Base-by-base conservation (phyloP, 139 green algal genomes). In the Haematococcus sp. region DNA sequence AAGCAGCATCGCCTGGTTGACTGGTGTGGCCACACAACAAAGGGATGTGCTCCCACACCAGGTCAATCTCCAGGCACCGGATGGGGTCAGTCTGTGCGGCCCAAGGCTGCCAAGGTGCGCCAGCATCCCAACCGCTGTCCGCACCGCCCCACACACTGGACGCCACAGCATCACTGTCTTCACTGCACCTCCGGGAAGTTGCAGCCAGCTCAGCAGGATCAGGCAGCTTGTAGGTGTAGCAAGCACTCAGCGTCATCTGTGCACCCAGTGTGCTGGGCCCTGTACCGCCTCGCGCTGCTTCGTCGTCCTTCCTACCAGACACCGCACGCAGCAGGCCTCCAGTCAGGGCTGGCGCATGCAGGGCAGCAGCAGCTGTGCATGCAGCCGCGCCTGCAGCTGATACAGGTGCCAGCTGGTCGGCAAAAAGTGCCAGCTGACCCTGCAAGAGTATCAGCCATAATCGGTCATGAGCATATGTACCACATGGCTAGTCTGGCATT, bases 21-120 rank as follows among this genome's bases (percentile, higher is more conserved):
- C n/a, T n/a, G n/a, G n/a, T n/a, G n/a, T n/a, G n/a, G n/a, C n/a
- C n/a, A n/a, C n/a, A n/a, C n/a, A n/a, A n/a, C n/a, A n/a, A n/a
- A n/a, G n/a, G 40, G 11, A 74, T 51, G 32, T 55, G 70, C 28
- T 81, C 52, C 86, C 84, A 93, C n/a, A 86, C 70, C 16, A 91
- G 28, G 27, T 93, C 88, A 66, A 93, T 63, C 84, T 93, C 88
- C 43, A 92, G 31, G 30, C 30, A 68, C 51, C 76, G 63, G 44
- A 84, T 17, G 25, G 89, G 89, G 72, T 93, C 84, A 0, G 31
- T 17, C 70, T 82, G 63, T 3, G 52, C 23, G 0, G 88, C 88
- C 90, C 89, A 95, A 2, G 89, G 83, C 11, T 80, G 73, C 90
- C 90, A 95, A 4, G 84, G 67, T 9, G 77, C 68, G 4, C 63